These are phyloP conservation scores for Ophioceras dolichostomum DNA, from an alignment of 2,329 filamentous ascomycete species.

Conservation along the genomic window DNA sequence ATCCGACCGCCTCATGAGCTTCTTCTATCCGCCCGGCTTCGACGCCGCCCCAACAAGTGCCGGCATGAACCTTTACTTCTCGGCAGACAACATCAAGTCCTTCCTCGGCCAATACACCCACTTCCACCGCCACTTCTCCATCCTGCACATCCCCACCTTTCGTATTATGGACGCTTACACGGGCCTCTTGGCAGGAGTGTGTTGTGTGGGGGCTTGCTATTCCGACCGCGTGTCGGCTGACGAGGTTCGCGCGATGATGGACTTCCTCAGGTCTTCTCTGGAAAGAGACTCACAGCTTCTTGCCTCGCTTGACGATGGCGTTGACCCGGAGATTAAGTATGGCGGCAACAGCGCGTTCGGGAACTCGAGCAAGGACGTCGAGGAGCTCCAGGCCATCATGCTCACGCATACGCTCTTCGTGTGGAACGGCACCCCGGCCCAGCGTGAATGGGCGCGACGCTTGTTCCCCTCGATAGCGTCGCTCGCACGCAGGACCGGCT, in stretches of 20 bases:
- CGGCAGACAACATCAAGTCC: conserved; percentile 55
- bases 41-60: conserved; percentile 32
- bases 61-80: conserved; percentile 48
- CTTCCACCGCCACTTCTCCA: conserved; percentile 62
- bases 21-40: conserved; percentile 44
- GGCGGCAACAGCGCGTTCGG: conserved; percentile 22
- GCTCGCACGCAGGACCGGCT: conserved; percentile 41
- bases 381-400: conserved; percentile 56
- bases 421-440: conserved; percentile 58
- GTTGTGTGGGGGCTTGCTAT: conserved; percentile 65
- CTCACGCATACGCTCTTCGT: conserved; percentile 49
- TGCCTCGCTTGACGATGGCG: conserved; percentile 24
- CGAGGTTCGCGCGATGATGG: conserved; percentile 57
- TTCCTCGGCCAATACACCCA: conserved; percentile 61
- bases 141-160: conserved; percentile 62
- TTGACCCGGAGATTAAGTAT: conserved; percentile 16
- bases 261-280: conserved; percentile 46
- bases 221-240: conserved; percentile 47
- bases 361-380: conserved; percentile 31
- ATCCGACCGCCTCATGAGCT: conserved; percentile 42
- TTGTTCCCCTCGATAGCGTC: conserved; percentile 44
- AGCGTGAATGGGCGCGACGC: conserved; percentile 50
- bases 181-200: conserved; percentile 56
- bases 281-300: conserved; percentile 41
- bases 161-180: conserved; percentile 53